Evolutionary conservation across 2,329 filamentous ascomycete genomes (phyloP), one percentile per base, ranked within the genome.

Genomic region (Lojkania enalia): DNA sequence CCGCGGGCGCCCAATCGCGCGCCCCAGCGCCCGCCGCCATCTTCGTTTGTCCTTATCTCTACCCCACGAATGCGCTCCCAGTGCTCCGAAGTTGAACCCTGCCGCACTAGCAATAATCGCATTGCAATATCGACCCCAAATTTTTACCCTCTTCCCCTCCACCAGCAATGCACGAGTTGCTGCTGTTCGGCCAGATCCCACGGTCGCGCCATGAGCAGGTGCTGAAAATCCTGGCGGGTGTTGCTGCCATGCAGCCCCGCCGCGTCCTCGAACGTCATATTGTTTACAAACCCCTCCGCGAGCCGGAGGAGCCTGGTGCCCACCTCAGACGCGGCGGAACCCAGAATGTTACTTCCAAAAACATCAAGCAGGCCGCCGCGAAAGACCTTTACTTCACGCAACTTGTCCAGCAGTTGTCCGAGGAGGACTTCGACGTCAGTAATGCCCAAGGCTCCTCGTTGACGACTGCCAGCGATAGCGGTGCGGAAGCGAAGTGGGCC

Each of bases 171-270:
- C 81, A 85, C 67, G 82, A 85, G 71, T 74, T 83, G 54, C 71
- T 82, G 36, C 75, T 85, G 35, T 83, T 80, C 68, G 81, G 79
- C 57, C 77, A 81, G 58, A 74, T 85, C 44, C 75, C 81, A 7
- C 64, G 69, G 23, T 67, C 75, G 29, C 79, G 82, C 58, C 80
- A 84, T 71, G 72, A 79, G 60, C 81, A 82, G 64, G 74, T 84
- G 14, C 71, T 84, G 42, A 78, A 81, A 59, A 80, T 85, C 56
- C 73, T 86, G 35, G 77, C 81, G 29, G 83, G 82, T 40, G 67
- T 84, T 43, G 77, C 81, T 38, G 80, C 78, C 55, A 81, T 82
- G 75, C 82, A 83, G 60, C 82, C 83, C 29, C 73, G 74, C 55
- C 71, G 72, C 45, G 65, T 76, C 39, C 61, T 77, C 38, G 78